A percentile compares a stretch with the other conserved stretches of the same genome.
phyloP scores from a whole-genome alignment of 2,329 filamentous ascomycete genomes.

The Fusarium begoniae region DNA sequence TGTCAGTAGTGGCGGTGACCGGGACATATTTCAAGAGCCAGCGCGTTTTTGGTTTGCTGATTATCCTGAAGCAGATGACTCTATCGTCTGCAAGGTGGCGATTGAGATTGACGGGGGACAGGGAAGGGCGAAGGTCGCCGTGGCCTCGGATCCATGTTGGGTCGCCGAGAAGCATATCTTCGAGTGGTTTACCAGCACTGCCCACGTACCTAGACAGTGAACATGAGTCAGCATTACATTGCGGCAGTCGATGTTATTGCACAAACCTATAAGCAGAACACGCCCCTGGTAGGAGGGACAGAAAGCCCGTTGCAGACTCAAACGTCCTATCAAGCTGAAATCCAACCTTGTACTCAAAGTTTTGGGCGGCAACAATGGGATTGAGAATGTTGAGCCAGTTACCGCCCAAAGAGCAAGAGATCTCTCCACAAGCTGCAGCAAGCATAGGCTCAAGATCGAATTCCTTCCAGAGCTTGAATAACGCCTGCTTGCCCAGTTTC shows the following conservation, averaged over 20 bases:
- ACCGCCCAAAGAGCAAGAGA: background rate
- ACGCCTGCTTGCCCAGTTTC: background rate
- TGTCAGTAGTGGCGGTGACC: background rate
- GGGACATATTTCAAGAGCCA: background rate
- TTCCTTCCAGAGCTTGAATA: background rate
- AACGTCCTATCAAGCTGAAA: background rate
- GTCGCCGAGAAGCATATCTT: slow-evolving; percentile 6
- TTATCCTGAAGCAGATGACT: background rate
- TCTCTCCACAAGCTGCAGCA: background rate
- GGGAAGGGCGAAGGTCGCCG: rapidly evolving
- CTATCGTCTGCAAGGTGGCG: slow-evolving; percentile 1
- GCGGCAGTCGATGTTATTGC: rapidly evolving
- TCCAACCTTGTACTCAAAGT: slow-evolving; percentile 9
- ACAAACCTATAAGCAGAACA: background rate
- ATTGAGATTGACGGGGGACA: background rate
- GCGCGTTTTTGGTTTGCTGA: background rate
- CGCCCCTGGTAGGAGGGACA: background rate
- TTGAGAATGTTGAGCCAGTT: background rate
- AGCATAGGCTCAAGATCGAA: background rate
- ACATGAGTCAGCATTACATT: rapidly evolving
- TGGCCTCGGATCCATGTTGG: background rate
- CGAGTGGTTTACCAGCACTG: background rate
- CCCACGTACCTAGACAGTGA: background rate
- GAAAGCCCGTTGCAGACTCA: background rate
- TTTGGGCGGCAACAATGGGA: background rate